These are phyloP conservation scores for Aurinia saxatilis DNA, from an alignment of 345 rosid genomes.

Conservation along the genomic window DNA sequence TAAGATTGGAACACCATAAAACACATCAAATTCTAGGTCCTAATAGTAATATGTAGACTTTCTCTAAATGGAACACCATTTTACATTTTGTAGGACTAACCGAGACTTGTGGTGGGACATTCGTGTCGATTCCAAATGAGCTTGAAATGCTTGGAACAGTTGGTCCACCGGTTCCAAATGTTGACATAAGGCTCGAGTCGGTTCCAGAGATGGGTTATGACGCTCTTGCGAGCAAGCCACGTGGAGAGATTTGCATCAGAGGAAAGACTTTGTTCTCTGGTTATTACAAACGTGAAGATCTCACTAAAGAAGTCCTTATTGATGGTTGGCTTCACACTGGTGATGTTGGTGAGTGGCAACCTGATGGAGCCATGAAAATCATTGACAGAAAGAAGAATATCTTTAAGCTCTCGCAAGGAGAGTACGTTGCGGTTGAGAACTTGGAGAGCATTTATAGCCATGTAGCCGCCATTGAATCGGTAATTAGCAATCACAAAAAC, in stretches of 20 bases:
- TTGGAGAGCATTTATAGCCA: conserved; percentile 77
- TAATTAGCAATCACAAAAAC: conserved; percentile 11
- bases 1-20: background rate
- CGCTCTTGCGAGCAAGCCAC: conserved; percentile 72
- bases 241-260: conserved; percentile 83
- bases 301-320: conserved; percentile 67
- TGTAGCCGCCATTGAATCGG: conserved; percentile 64
- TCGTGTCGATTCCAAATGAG: conserved; percentile 82
- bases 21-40: background rate
- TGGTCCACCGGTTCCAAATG: conserved; percentile 96
- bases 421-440: conserved; percentile 94
- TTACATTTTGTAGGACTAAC: conserved; percentile 60
- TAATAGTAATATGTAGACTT: background rate
- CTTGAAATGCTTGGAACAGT: conserved; percentile 80
- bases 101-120: conserved; percentile 92
- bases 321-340: conserved; percentile 99
- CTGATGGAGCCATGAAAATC: conserved; percentile 87
- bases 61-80: background rate
- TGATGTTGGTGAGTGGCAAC: conserved; percentile 99
- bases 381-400: conserved; percentile 93
- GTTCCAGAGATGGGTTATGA: conserved; percentile 96
- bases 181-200: conserved; percentile 81
- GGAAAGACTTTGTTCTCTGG: conserved; percentile 80
- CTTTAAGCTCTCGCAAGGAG: conserved; percentile 97
- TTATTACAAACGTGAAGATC: conserved; percentile 87